phyloP scores from a whole-genome alignment of 768 basidiomycete species.

The Naganishia randhawae region DNA sequence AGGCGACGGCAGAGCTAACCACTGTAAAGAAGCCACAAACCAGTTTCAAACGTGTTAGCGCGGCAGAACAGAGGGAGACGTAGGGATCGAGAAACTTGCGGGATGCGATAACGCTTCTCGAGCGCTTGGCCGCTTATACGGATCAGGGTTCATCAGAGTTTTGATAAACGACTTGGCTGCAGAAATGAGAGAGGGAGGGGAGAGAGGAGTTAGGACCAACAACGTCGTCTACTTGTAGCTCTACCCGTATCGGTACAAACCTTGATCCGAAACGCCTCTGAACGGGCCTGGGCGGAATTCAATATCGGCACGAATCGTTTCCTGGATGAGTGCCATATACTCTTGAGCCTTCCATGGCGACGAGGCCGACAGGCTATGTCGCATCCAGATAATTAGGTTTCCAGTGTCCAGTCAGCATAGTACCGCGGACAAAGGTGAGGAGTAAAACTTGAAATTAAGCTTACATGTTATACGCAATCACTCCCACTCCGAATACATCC shows the following conservation, averaged over 20 bases:
- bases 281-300: slow-evolving; percentile 34
- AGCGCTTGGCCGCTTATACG: slow-evolving; percentile 30
- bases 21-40: neutral
- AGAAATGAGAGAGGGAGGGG: neutral
- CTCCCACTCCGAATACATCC: slow-evolving; percentile 38
- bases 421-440: neutral
- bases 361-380: slow-evolving; percentile 33
- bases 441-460: neutral
- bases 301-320: slow-evolving; percentile 28
- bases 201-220: neutral
- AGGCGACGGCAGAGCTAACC: neutral
- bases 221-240: neutral
- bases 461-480: slow-evolving; percentile 37
- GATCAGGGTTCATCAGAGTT: slow-evolving; percentile 30
- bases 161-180: slow-evolving; percentile 32
- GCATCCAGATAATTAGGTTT: neutral
- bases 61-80: neutral
- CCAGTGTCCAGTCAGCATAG: too few relatives aligned
- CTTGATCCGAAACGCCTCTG: slow-evolving; percentile 34
- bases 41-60: neutral
- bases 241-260: slow-evolving; percentile 13
- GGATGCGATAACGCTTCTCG: slow-evolving; percentile 29
- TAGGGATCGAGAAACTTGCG: slow-evolving; percentile 16
- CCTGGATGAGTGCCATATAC: slow-evolving; percentile 32
- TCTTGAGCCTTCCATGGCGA: slow-evolving; percentile 35